Percentiles rank a stretch among this genome's conserved stretches.
phyloP scores from a whole-genome alignment of 2,329 filamentous ascomycete genomes.

The Fusarium brevicatenulatum region DNA sequence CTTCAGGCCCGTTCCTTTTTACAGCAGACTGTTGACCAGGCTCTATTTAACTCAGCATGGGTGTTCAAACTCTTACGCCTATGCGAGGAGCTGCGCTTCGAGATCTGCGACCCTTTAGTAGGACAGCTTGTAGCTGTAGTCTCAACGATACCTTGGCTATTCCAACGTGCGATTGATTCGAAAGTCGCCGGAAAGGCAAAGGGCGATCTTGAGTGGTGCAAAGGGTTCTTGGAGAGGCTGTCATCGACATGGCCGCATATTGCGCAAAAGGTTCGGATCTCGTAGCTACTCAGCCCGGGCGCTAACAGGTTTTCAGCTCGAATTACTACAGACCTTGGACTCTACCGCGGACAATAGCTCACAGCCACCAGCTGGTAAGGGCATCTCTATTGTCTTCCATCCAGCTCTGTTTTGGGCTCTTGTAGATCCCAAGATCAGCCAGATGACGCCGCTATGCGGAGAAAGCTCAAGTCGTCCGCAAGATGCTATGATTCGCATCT shows the following conservation, averaged over 20 bases:
- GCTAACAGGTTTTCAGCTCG: not conserved
- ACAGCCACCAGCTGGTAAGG: not conserved
- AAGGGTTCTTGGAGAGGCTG: not conserved
- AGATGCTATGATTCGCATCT: constrained; percentile 4
- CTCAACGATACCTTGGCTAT: constrained; percentile 22
- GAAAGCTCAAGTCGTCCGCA: not conserved
- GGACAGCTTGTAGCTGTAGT: constrained; percentile 19
- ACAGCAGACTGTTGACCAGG: not conserved
- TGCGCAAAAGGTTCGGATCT: constrained; percentile 6
- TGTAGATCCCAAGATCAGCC: constrained; percentile 11
- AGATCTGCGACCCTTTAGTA: not conserved
- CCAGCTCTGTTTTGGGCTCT: constrained; percentile 11
- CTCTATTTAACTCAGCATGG: constrained; percentile 7
- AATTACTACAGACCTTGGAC: not conserved
- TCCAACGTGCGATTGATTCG: constrained; percentile 5
- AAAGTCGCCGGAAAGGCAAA: constrained; percentile 8
- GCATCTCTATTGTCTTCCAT: not conserved
- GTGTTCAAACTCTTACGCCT: not conserved
- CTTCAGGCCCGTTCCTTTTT: not conserved
- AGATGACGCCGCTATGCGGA: not conserved
- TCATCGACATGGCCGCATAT: constrained; percentile 23
- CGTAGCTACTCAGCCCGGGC: rapidly evolving
- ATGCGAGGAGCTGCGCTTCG: not conserved
- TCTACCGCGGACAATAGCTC: not conserved
- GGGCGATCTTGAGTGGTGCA: not conserved